These are phyloP conservation scores for Boletus fagicola DNA, from an alignment of 768 basidiomycete genomes.

Conservation along the genomic window DNA sequence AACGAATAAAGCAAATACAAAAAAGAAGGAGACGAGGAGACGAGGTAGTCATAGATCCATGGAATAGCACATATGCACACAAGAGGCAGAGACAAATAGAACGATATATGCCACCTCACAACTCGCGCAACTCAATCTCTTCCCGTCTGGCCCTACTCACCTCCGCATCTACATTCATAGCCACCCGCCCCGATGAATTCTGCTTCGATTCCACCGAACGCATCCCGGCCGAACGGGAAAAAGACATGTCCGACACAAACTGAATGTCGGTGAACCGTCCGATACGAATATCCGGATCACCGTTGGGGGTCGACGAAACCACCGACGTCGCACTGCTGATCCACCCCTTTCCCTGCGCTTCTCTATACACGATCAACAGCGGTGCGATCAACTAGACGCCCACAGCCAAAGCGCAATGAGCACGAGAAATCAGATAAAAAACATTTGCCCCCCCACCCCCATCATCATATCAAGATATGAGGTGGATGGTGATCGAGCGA, in stretches of 20 bases:
- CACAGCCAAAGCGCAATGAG: slow-evolving; percentile 1
- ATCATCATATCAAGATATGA: not conserved
- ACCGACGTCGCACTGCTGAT: slow-evolving; percentile 18
- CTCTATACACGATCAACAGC: slow-evolving; percentile 39
- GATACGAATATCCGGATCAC: slow-evolving; percentile 11
- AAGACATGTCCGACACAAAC: slow-evolving; percentile 18
- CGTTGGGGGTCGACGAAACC: not conserved
- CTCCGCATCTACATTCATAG: slow-evolving; percentile 54
- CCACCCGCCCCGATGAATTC: not conserved
- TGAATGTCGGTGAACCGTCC: slow-evolving; percentile 24
- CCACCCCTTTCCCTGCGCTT: slow-evolving; percentile 39
- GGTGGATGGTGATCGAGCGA: not conserved
- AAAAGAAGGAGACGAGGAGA: not conserved
- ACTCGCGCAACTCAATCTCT: slow-evolving; percentile 13
- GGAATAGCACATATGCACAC: not conserved
- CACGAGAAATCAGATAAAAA: not conserved
- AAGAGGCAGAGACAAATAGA: not conserved
- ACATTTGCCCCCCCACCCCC: not conserved
- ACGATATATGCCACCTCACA: not conserved
- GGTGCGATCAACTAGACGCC: slow-evolving; percentile 36
- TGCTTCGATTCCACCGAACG: slow-evolving; percentile 14
- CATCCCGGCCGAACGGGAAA: not conserved
- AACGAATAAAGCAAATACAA: not conserved
- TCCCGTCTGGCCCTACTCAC: slow-evolving; percentile 50
- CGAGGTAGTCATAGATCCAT: not conserved